phyloP scores from a whole-genome alignment of 192 early-diverging fungal genomes.

The Spizellomyces sp. region DNA sequence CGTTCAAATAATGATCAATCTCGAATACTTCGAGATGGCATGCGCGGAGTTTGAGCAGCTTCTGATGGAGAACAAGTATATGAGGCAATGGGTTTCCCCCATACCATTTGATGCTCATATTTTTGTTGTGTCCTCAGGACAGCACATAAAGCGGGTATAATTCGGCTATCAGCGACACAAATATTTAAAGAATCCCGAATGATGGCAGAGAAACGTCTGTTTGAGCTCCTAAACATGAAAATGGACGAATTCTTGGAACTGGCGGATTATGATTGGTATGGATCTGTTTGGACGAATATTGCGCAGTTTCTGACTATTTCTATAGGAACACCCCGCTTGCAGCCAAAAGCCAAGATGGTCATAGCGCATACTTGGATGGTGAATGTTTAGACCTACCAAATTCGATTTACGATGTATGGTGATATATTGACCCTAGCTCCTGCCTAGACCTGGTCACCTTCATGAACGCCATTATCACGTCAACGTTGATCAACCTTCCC shows the following conservation, averaged over 20 bases:
- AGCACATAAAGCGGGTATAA: conserved; percentile 55
- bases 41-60: conserved; percentile 76
- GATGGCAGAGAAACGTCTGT: conserved; percentile 80
- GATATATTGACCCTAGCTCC: too few relatives aligned
- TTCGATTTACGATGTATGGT: too few relatives aligned
- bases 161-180: conserved; percentile 65
- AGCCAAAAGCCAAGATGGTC: conserved; percentile 44
- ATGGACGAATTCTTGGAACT: conserved; percentile 80
- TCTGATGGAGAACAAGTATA: conserved; percentile 64
- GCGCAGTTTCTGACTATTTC: background rate
- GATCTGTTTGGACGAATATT: background rate
- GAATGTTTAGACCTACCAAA: background rate
- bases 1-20: conserved; percentile 83
- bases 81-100: background rate
- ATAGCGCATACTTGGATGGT: conserved; percentile 76
- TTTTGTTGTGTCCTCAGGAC: conserved; percentile 38
- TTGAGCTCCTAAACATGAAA: conserved; percentile 76
- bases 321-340: conserved; percentile 56
- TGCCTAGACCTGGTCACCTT: conserved; percentile 71
- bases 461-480: conserved; percentile 66
- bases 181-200: conserved; percentile 69
- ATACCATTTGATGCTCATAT: background rate
- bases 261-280: conserved; percentile 83
- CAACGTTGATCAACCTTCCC: conserved; percentile 70
- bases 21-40: conserved; percentile 72